Base-by-base conservation (phyloP, 1,284 basidiomycete genomes). In the Austroboletus novae-zelandiae region DNA sequence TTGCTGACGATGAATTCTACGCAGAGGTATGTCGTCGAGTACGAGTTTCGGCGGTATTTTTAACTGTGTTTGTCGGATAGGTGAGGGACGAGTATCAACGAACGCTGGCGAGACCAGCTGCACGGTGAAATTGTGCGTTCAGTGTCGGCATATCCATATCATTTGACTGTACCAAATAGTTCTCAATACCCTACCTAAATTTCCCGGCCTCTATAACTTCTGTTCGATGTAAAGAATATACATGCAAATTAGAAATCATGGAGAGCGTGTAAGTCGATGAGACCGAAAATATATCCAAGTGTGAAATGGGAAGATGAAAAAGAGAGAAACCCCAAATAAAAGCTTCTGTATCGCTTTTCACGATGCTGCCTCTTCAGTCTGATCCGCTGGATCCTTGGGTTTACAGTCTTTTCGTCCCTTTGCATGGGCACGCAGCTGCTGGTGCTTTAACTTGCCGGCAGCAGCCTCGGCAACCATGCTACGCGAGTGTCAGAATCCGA, bases 401-500 rank as follows among this genome's bases (percentile, higher is more conserved):
- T 55, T 70, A 66, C 69, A 50, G 61, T 73, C 64, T 66, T 71
- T 64, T 43, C 54, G 55, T 35, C 61, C 71, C 59, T 73, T 79
- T n/a, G 70, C 64, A 32, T 65, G 64, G 58, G 57, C 65, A 62
- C 62, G 77, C 54, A 63, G 50, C 50, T 72, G 72, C 15, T 70
- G 66, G 51, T 81, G 79, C 61, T 83, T 87, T 15, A 75, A 72
- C 66, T 84, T 87, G 25, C 84, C 83, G 40, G 78, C 66, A 10
- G 84, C 83, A 7, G 84, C 84, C 62, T 86, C 84, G 7, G 84
- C 83, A 2, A 86, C 84, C 76, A 87, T 84, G 53, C 83, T 86
- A 18, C 5, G 15, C 11, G 10, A 32, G 54, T 36, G 29, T 56
- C 27, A 56, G 49, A 18, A 14, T 40, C 34, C 47, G 23, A 34